Percentiles rank a stretch among this genome's conserved stretches.
These are phyloP conservation scores for Naegleria lovaniensis DNA, from an alignment of 208 protist genomes.

Conservation along the genomic window DNA sequence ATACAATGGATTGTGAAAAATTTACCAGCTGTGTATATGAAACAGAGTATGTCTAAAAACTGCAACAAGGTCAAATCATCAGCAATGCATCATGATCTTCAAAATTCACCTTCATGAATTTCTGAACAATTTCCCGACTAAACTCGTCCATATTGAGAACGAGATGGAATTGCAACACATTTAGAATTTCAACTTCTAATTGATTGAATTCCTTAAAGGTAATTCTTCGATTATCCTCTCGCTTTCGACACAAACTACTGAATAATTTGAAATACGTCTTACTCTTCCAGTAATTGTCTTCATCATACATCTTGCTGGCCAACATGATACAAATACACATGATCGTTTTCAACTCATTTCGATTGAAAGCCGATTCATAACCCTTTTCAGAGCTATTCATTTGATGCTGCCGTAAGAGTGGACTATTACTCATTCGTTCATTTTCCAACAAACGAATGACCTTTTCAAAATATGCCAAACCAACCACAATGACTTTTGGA, in stretches of 20 bases:
- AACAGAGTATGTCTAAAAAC: no score
- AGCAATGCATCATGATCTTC: background rate
- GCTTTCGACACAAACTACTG: background rate
- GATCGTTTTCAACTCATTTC: background rate
- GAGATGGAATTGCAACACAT: background rate
- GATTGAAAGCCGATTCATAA: background rate
- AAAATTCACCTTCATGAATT: background rate
- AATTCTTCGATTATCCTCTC: background rate
- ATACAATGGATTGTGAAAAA: no score
- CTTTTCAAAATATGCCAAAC: background rate
- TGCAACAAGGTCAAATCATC: background rate
- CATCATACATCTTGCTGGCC: slow-evolving; percentile 6
- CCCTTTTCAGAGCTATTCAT: no score
- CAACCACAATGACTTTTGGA: background rate
- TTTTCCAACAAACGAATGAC: background rate
- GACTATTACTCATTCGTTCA: background rate
- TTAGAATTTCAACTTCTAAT: background rate
- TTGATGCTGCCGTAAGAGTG: background rate
- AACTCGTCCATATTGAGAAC: background rate
- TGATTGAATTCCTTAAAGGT: slow-evolving; percentile 6
- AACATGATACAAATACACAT: slow-evolving; percentile 15
- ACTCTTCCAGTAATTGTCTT: background rate
- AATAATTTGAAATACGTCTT: background rate
- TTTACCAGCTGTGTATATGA: no score
- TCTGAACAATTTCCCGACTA: background rate